These are phyloP conservation scores for Saraca asoca DNA, from an alignment of 331 rosid genomes.

Conservation along the genomic window DNA sequence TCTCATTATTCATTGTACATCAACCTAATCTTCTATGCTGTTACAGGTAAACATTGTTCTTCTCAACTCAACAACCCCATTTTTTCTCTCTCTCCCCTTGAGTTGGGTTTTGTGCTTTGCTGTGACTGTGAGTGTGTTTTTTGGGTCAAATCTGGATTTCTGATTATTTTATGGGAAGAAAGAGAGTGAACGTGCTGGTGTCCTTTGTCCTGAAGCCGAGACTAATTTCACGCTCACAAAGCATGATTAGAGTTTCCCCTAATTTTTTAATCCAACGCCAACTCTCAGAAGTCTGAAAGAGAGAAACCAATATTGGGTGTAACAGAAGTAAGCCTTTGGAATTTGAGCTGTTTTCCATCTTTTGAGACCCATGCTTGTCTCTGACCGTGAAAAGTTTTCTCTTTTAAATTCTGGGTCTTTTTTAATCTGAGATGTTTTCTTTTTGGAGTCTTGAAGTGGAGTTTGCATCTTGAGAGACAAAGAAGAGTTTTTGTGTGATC, in stretches of 20 bases:
- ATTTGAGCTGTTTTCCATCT: slow-evolving; percentile 74
- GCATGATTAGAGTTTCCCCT: slow-evolving; percentile 47
- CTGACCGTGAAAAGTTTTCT: slow-evolving; percentile 32
- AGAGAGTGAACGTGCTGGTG: slow-evolving; percentile 70
- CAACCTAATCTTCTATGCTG: slow-evolving; percentile 31
- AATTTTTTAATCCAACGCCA: slow-evolving; percentile 41
- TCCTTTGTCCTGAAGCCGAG: slow-evolving; percentile 61
- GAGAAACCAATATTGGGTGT: slow-evolving; percentile 37
- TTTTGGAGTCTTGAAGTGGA: slow-evolving; percentile 35
- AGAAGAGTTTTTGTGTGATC: slow-evolving; percentile 34
- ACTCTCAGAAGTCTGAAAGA: slow-evolving; percentile 38
- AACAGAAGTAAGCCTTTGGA: slow-evolving; percentile 56
- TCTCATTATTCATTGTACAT: slow-evolving; percentile 48
- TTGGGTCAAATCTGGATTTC: slow-evolving; percentile 55
- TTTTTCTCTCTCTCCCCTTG: slow-evolving; percentile 39
- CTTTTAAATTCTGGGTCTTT: slow-evolving; percentile 50
- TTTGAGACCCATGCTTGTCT: slow-evolving; percentile 87
- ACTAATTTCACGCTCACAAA: slow-evolving; percentile 61
- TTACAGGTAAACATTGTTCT: slow-evolving; percentile 50
- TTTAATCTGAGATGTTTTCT: not conserved
- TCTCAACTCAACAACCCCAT: slow-evolving; percentile 38
- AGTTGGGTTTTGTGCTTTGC: slow-evolving; percentile 52
- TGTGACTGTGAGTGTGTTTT: slow-evolving; percentile 49
- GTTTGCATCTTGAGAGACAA: slow-evolving; percentile 30
- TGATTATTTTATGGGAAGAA: slow-evolving; percentile 54